Evolutionary conservation across 805 yeast genomes (phyloP).

Genomic region (Myxozyma sirexii): DNA sequence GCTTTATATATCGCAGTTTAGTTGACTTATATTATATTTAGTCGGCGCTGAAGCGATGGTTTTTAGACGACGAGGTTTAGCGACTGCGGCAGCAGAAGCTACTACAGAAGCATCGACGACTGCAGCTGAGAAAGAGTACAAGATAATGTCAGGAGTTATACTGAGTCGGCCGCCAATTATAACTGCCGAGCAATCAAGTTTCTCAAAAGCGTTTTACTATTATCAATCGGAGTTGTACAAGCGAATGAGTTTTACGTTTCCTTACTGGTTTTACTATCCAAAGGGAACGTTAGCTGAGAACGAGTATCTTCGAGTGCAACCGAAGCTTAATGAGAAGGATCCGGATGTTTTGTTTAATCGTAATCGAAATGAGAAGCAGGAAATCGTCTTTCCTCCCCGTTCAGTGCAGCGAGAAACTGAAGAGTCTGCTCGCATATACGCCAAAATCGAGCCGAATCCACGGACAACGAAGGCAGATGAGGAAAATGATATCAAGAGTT

Average conservation of each 20-base stretch:
- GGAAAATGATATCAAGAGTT: constrained; percentile 59
- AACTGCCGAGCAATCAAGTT: constrained; percentile 70
- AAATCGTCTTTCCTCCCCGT: constrained; percentile 71
- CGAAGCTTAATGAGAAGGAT: constrained; percentile 14
- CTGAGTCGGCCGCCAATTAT: constrained; percentile 83
- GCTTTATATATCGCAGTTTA: not conserved
- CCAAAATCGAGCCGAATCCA: constrained; percentile 68
- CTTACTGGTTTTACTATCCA: constrained; percentile 87
- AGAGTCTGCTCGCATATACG: constrained; percentile 53
- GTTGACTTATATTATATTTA: too few relatives aligned
- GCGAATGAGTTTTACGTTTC: constrained; percentile 97
- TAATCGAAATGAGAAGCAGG: constrained; percentile 83
- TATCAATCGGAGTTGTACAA: constrained; percentile 86
- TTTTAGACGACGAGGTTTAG: not conserved
- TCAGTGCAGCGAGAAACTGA: constrained; percentile 43
- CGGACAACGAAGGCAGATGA: constrained; percentile 79
- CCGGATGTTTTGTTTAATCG: constrained; percentile 52
- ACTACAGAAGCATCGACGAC: not conserved
- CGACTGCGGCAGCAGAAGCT: constrained; percentile 1
- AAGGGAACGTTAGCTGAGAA: constrained; percentile 88
- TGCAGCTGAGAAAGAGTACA: constrained; percentile 6
- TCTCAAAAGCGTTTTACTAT: constrained; percentile 73
- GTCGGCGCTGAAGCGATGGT: not conserved
- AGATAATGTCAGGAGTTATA: constrained; percentile 50
- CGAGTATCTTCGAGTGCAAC: constrained; percentile 70